Percentiles rank a stretch among this genome's conserved stretches.
Evolutionary conservation across 2,329 filamentous ascomycete species (phyloP).

Genomic region (Rhynchosporium graminicola): DNA sequence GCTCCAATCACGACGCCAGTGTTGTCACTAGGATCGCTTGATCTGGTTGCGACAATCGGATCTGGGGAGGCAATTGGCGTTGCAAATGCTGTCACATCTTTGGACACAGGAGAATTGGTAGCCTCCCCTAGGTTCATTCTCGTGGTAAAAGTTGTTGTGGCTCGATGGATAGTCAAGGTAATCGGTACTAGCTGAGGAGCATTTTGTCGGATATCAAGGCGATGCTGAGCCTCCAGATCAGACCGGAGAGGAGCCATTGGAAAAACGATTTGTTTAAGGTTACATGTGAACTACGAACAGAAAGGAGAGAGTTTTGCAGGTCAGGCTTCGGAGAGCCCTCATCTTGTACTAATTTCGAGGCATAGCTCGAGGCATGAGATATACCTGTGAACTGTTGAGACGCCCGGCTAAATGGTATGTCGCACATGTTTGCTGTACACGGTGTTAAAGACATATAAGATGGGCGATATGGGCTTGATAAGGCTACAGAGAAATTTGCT

Average conservation of each 20-base stretch:
- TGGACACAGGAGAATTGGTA: background rate
- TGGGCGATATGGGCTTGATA: constrained; percentile 2
- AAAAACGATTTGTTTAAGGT: background rate
- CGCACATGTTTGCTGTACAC: constrained; percentile 3
- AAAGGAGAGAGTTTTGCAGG: background rate
- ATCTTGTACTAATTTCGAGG: constrained; percentile 9
- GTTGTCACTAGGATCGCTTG: constrained; percentile 13
- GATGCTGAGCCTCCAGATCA: constrained; percentile 1
- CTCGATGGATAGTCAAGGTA: constrained; percentile 21
- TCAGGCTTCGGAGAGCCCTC: constrained; percentile 5
- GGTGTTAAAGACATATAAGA: background rate
- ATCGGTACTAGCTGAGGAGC: constrained; percentile 12
- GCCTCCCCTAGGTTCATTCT: constrained; percentile 21
- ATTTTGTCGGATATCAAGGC: constrained; percentile 19
- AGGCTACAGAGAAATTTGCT: background rate
- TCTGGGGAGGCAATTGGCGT: background rate
- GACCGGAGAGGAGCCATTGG: constrained; percentile 7
- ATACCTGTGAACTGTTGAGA: constrained; percentile 3
- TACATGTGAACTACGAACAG: background rate
- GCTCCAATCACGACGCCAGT: constrained; percentile 22
- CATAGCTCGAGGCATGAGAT: constrained; percentile 12
- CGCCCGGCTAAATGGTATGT: constrained; percentile 10
- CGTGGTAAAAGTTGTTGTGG: constrained; percentile 21
- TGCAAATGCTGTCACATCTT: background rate
- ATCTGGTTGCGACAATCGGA: background rate